Percentiles rank a stretch among this genome's conserved stretches.
phyloP scores from a whole-genome alignment of 1,284 basidiomycete genomes.

The Ganoderma meredithae region DNA sequence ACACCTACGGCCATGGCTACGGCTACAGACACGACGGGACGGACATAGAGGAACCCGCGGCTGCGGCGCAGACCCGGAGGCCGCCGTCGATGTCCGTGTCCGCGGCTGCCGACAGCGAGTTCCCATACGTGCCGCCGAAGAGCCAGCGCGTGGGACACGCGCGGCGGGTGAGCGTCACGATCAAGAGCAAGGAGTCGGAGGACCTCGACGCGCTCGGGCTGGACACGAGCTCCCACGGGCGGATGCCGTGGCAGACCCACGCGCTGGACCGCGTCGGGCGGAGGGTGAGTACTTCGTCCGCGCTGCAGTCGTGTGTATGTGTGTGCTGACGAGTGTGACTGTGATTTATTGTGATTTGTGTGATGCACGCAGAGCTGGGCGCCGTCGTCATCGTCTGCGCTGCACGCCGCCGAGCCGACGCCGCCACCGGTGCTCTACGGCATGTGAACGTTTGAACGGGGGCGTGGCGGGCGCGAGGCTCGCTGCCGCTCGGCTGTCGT shows the following conservation, averaged over 20 bases:
- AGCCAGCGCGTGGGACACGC: slow-evolving; percentile 38
- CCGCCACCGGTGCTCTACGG: slow-evolving; percentile 24
- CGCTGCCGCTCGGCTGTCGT: neutral
- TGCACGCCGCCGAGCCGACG: slow-evolving; percentile 13
- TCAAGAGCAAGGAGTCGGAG: slow-evolving; percentile 37
- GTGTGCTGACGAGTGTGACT: slow-evolving; percentile 9
- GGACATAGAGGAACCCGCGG: neutral
- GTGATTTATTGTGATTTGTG: neutral
- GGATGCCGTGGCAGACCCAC: slow-evolving; percentile 36
- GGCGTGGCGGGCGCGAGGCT: neutral
- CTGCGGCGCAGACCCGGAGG: slow-evolving; percentile 5
- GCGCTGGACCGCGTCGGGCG: slow-evolving; percentile 27
- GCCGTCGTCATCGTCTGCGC: slow-evolving; percentile 31
- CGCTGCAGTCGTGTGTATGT: neutral
- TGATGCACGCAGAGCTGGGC: slow-evolving; percentile 36
- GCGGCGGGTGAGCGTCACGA: slow-evolving; percentile 39
- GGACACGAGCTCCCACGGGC: slow-evolving; percentile 23
- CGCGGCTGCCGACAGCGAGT: slow-evolving; percentile 28
- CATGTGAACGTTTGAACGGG: slow-evolving; percentile 13
- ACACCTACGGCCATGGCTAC: neutral
- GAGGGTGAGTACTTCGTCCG: slow-evolving; percentile 27
- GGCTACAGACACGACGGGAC: neutral
- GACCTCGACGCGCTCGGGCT: slow-evolving; percentile 38
- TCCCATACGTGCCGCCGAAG: slow-evolving; percentile 39
- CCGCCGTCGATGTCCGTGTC: slow-evolving; percentile 19